Base-by-base conservation (phyloP, 78 protist genomes). In the Creolimax fragrantissima region DNA sequence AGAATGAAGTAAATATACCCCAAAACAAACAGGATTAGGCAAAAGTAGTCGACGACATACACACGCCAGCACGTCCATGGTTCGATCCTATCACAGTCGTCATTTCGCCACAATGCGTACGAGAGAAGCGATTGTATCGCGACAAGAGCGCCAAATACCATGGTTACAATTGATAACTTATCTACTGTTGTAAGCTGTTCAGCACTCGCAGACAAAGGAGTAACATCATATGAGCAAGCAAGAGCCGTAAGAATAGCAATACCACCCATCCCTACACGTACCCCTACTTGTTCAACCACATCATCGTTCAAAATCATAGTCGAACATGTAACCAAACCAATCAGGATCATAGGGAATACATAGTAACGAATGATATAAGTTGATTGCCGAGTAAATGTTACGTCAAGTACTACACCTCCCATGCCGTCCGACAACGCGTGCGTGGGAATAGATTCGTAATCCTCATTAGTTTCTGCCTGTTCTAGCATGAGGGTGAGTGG, bases 31-130 rank as follows among this genome's bases (percentile, higher is more conserved):
- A 83, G 86, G 37, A 83, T 41, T 2, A 6, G 35, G 5, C 41
- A 83, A 6, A 83, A 35, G 86, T 6, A 83, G 35, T 83, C 86
- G 42, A 83, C 5, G 7, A 24, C 5, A 6, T 17, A 41, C 86
- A 83, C 86, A 24, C 7, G 35, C 86, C 86, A 83, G 86, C 86
- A 83, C 0, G 86, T 83, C 86, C 86, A 83, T 32, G 86, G 86
- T 11, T 83, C 86, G 7, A 35, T 24, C 5, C 1, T 24, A 41
- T 35, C 5, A 11, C 86, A 83, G 86, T 83, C 35, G 86, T 83
- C 86, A 5, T 83, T 83, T 5, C 86, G 86, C 86, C 86, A 83
- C 86, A 6, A 83, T 24, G 86, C 86, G 35, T 83, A 83, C 86
- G 86, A 36, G 42, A 6, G 35, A 11, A 83, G 86, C 6, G 86